phyloP scores from a whole-genome alignment of 768 basidiomycete genomes.

The Boletus subcaerulescens region DNA sequence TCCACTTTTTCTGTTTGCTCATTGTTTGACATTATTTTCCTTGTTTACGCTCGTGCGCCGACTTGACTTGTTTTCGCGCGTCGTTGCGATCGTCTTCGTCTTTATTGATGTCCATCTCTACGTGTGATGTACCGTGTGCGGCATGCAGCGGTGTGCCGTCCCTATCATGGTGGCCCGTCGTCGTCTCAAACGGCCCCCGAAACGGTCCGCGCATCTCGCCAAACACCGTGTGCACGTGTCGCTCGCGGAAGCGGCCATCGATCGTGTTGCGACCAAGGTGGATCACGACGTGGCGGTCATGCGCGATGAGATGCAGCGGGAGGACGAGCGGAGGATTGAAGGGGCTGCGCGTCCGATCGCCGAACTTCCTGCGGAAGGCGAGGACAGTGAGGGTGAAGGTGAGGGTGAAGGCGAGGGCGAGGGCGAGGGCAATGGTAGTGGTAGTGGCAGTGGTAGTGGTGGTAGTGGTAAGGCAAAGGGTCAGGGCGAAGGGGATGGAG shows the following conservation, averaged over 20 bases:
- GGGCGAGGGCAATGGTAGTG: constrained; percentile 18
- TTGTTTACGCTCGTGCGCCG: not conserved
- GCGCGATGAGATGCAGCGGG: constrained; percentile 72
- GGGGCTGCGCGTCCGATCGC: constrained; percentile 10
- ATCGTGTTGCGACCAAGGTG: constrained; percentile 81
- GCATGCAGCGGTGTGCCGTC: constrained; percentile 77
- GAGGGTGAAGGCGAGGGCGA: constrained; percentile 24
- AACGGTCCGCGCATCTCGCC: constrained; percentile 75
- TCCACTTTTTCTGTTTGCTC: not conserved
- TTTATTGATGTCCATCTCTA: not conserved
- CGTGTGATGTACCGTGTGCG: not conserved
- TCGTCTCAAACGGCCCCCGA: constrained; percentile 83
- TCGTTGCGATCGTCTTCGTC: not conserved
- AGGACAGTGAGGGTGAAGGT: constrained; percentile 26
- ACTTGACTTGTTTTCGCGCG: not conserved
- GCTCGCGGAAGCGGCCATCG: constrained; percentile 83
- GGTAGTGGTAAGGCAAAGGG: constrained; percentile 16
- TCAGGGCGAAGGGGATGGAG: constrained; percentile 19
- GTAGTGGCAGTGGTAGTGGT: constrained; percentile 18
- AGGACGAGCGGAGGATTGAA: constrained; percentile 44
- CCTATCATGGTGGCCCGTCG: constrained; percentile 97
- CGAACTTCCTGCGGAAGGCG: constrained; percentile 25
- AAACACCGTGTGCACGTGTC: constrained; percentile 80
- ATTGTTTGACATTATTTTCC: not conserved
- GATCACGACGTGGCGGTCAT: constrained; percentile 82